These are phyloP conservation scores for Podospora anserina DNA, from an alignment of 495 filamentous ascomycete species.

Conservation along the genomic window DNA sequence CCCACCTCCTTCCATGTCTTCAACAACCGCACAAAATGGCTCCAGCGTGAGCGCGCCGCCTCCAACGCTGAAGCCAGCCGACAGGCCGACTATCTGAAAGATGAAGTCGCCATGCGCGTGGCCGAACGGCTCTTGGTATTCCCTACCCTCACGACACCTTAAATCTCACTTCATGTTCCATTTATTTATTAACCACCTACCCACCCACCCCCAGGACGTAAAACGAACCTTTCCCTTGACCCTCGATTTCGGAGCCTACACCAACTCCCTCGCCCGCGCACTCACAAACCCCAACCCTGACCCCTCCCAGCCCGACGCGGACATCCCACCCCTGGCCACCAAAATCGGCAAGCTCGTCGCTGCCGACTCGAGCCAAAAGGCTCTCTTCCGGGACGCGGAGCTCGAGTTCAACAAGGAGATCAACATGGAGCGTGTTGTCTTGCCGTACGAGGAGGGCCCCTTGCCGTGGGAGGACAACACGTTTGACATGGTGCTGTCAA, in stretches of 20 bases:
- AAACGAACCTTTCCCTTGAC: constrained; percentile 79
- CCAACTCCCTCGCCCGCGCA: constrained; percentile 86
- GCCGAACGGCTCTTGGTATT: constrained; percentile 81
- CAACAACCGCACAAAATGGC: constrained; percentile 78
- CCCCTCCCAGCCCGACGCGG: constrained; percentile 46
- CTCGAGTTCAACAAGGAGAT: constrained; percentile 77
- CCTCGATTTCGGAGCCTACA: constrained; percentile 92
- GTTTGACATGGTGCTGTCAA: constrained; percentile 87
- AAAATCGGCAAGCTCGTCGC: constrained; percentile 70
- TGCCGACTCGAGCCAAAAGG: constrained; percentile 70
- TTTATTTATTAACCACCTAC: background rate
- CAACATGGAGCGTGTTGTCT: constrained; percentile 65
- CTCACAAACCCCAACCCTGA: constrained; percentile 67
- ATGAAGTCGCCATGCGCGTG: constrained; percentile 82
- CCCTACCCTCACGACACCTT: background rate
- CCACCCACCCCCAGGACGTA: constrained; percentile 62
- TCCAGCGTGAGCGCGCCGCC: constrained; percentile 86
- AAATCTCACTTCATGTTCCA: too few relatives aligned
- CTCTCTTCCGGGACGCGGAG: constrained; percentile 79
- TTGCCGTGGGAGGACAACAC: constrained; percentile 72
- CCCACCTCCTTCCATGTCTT: constrained; percentile 79
- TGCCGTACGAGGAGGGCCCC: constrained; percentile 60
- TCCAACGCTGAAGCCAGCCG: constrained; percentile 65
- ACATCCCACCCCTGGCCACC: constrained; percentile 60
- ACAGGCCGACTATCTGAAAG: constrained; percentile 83